Percentiles rank a stretch among this genome's conserved stretches.
phyloP scores from a whole-genome alignment of 2,329 filamentous ascomycete species.

The Hansfordia pulvinata region DNA sequence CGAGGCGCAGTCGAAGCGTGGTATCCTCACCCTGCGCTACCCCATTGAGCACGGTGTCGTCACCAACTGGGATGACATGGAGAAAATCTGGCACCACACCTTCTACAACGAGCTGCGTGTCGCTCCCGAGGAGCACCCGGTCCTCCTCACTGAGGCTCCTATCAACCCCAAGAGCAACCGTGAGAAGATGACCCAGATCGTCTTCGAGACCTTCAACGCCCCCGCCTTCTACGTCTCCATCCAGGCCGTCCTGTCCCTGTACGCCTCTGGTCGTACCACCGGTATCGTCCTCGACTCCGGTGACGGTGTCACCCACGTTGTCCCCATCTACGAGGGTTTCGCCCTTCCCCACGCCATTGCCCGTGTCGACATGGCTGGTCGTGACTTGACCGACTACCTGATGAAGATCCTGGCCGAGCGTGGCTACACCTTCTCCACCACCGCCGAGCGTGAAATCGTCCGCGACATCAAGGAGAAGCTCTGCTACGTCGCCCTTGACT shows the following conservation, averaged over 20 bases:
- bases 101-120: slow-evolving; percentile 99
- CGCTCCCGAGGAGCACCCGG: slow-evolving; percentile 98
- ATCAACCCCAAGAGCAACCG: slow-evolving; percentile 99
- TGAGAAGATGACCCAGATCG: slow-evolving; percentile 99
- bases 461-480: slow-evolving; percentile 99
- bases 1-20: slow-evolving; percentile 99
- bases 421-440: slow-evolving; percentile 99
- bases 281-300: slow-evolving; percentile 99
- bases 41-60: slow-evolving; percentile 99
- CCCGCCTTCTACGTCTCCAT: slow-evolving; percentile 99
- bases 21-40: slow-evolving; percentile 99
- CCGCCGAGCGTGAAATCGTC: slow-evolving; percentile 99
- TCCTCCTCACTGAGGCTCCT: slow-evolving; percentile 96
- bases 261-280: slow-evolving; percentile 99
- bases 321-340: slow-evolving; percentile 99
- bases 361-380: slow-evolving; percentile 99
- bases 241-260: slow-evolving; percentile 97
- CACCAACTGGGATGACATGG: slow-evolving; percentile 99
- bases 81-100: slow-evolving; percentile 99
- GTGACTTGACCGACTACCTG: slow-evolving; percentile 99
- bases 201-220: slow-evolving; percentile 99
- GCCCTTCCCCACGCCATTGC: slow-evolving; percentile 99
- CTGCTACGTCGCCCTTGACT: slow-evolving; percentile 99
- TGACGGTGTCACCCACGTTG: slow-evolving; percentile 99
- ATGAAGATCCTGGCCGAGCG: slow-evolving; percentile 99